A percentile compares a stretch with the other conserved stretches of the same genome.
Evolutionary conservation across 345 rosid species (phyloP).

Genomic region (Geranium rotundifolium): DNA sequence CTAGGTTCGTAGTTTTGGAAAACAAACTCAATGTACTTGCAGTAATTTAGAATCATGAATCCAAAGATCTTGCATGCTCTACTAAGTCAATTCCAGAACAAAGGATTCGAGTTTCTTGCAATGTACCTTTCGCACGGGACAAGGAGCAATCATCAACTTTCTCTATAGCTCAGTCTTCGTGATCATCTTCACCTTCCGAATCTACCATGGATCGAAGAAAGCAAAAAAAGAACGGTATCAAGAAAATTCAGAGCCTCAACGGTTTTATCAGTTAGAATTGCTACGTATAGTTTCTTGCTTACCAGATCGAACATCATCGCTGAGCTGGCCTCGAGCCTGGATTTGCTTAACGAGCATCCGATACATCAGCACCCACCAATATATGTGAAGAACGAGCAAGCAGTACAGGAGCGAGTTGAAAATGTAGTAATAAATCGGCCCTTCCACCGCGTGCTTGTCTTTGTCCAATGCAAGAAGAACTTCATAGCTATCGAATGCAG

Average conservation of each 20-base stretch:
- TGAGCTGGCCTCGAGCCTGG: conserved; percentile 57
- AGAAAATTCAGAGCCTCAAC: too few species aligned
- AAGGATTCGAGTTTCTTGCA: too few species aligned
- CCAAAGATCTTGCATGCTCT: too few species aligned
- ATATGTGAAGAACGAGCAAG: conserved; percentile 69
- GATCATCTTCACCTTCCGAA: conserved; percentile 38
- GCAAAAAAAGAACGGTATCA: too few species aligned
- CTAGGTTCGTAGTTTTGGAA: too few species aligned
- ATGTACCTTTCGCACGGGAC: conserved; percentile 2
- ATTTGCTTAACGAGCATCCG: conserved; percentile 77
- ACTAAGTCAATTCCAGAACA: too few species aligned
- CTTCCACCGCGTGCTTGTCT: conserved; percentile 47
- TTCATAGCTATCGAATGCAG: conserved; percentile 43
- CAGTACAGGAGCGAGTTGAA: conserved; percentile 67
- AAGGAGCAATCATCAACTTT: not conserved
- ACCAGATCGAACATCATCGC: conserved; percentile 94
- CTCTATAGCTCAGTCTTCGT: conserved; percentile 27
- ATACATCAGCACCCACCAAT: conserved; percentile 86
- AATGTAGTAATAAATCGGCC: conserved; percentile 57
- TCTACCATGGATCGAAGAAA: conserved; percentile 8
- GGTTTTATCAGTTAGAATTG: too few species aligned
- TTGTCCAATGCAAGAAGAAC: conserved; percentile 51
- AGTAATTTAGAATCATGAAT: too few species aligned
- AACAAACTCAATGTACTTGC: too few species aligned
- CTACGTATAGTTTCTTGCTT: conserved; percentile 12